phyloP scores from a whole-genome alignment of 441 rosid genomes.

The Brassica balearica region DNA sequence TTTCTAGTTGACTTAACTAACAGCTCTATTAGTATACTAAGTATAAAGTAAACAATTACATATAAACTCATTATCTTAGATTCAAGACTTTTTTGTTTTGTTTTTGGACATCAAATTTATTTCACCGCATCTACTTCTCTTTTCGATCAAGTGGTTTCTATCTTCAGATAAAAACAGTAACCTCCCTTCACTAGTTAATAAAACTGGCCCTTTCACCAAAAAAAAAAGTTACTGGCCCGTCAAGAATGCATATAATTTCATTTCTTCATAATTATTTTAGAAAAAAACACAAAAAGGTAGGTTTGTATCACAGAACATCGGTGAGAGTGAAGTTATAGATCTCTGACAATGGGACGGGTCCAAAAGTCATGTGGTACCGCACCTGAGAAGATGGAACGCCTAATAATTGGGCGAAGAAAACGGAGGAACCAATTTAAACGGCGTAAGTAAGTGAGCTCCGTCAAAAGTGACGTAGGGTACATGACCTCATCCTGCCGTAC shows the following conservation, averaged over 20 bases:
- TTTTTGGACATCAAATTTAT: neutral
- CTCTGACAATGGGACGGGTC: neutral
- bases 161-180: neutral
- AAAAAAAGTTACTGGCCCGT: neutral
- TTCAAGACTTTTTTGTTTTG: neutral
- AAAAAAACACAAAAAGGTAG: neutral
- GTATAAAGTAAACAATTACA: neutral
- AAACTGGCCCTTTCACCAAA: too few relatives aligned
- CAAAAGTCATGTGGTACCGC: constrained; percentile 28
- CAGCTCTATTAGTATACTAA: constrained; percentile 17
- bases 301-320: neutral
- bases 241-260: neutral
- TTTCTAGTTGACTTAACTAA: constrained; percentile 36
- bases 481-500: constrained; percentile 28
- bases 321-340: constrained; percentile 12
- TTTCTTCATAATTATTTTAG: neutral
- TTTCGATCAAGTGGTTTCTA: too few relatives aligned
- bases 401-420: constrained; percentile 20
- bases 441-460: neutral
- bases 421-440: constrained; percentile 31
- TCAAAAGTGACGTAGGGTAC: constrained; percentile 25
- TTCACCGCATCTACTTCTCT: neutral
- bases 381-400: constrained; percentile 38
- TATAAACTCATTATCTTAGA: constrained; percentile 6
- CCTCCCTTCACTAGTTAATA: neutral